phyloP scores from a whole-genome alignment of 78 protist genomes.

The Dictyostelium capitatum region DNA sequence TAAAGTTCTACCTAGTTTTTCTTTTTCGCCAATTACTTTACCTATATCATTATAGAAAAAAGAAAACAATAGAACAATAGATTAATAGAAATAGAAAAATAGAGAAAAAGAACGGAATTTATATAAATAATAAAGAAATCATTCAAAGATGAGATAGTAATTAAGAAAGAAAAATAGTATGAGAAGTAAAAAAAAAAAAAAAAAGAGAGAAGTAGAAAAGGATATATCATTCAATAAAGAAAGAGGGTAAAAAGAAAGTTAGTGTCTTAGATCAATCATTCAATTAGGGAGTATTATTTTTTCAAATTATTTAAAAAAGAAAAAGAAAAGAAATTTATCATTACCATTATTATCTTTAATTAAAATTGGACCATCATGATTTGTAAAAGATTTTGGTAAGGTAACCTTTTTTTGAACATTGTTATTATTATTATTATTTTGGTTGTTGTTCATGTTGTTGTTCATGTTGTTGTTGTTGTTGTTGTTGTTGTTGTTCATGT shows the following conservation, averaged over 20 bases:
- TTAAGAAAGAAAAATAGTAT: not conserved
- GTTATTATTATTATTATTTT: slow-evolving; percentile 18
- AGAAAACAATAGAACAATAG: not conserved
- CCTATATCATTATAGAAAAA: slow-evolving; percentile 8
- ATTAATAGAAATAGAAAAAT: not conserved
- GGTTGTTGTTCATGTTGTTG: not conserved
- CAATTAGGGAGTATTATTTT: not conserved
- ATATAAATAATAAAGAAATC: too few species aligned
- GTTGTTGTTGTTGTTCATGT: not conserved
- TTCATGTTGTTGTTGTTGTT: slow-evolving; percentile 8
- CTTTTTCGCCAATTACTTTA: slow-evolving; percentile 71
- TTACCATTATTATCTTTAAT: slow-evolving; percentile 79
- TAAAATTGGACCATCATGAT: slow-evolving; percentile 61
- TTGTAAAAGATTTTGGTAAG: slow-evolving; percentile 3
- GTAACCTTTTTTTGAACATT: slow-evolving; percentile 15
- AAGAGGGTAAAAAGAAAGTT: not conserved
- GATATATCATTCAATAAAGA: too few species aligned
- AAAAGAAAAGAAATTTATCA: not conserved
- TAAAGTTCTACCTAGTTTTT: slow-evolving; percentile 67
- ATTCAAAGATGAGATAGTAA: too few species aligned
- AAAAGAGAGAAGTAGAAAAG: too few species aligned
- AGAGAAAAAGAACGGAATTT: not conserved
- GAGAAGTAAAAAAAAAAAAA: too few species aligned
- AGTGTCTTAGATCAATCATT: not conserved
- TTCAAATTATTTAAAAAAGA: not conserved